These are phyloP conservation scores for Dioscorea alata DNA, from an alignment of 106 monocot species.

Conservation along the genomic window DNA sequence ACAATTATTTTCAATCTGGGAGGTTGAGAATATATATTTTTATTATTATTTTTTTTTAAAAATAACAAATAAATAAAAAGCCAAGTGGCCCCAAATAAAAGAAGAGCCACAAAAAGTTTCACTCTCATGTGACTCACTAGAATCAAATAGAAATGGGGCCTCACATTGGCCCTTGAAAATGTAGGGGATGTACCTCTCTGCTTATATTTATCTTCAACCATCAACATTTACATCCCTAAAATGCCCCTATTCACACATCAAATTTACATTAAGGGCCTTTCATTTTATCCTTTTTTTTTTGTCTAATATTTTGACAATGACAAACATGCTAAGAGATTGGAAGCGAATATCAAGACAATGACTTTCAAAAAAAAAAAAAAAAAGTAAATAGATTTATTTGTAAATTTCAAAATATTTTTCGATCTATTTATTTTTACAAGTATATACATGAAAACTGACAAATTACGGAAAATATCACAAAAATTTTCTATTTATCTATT, in stretches of 20 bases:
- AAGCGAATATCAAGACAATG: too few relatives aligned
- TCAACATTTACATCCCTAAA: background rate
- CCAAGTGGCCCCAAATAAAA: constrained; percentile 20
- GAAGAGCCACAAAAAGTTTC: constrained; percentile 12
- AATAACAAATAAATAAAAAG: background rate
- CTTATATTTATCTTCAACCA: too few relatives aligned
- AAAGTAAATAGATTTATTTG: too few relatives aligned
- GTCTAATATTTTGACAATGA: background rate
- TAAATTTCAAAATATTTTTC: too few relatives aligned
- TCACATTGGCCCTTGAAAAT: background rate
- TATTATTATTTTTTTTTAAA: too few relatives aligned
- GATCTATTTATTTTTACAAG: too few relatives aligned
- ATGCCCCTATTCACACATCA: background rate
- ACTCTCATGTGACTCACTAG: constrained; percentile 15
- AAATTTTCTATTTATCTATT: too few relatives aligned
- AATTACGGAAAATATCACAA: too few relatives aligned
- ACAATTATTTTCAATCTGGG: too few relatives aligned
- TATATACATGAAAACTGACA: too few relatives aligned
- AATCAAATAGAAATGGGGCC: background rate
- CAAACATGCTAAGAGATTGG: background rate
- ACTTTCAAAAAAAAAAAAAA: too few relatives aligned
- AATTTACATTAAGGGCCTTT: background rate
- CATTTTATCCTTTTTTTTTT: background rate
- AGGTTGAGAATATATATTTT: too few relatives aligned
- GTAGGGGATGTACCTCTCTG: background rate